Conservation (phyloP, 164 flowering plant genomes). For the Warburgia ugandensis region DNA sequence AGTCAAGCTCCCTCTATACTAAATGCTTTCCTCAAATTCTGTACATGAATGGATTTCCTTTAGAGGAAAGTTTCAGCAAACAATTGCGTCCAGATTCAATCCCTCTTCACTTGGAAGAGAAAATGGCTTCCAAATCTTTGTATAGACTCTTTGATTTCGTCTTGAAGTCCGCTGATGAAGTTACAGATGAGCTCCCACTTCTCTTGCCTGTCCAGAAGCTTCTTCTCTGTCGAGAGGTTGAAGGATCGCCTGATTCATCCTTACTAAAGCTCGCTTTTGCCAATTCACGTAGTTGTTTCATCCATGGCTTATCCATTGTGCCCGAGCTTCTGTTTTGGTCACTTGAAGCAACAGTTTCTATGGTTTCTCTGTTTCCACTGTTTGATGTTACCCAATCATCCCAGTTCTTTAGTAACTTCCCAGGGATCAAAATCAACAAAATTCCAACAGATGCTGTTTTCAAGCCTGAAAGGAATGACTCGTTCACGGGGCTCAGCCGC, state of each 20-base stretch:
- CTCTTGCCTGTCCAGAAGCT: constrained; percentile 48
- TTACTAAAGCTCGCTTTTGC: constrained; percentile 77
- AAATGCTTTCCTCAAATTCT: no score
- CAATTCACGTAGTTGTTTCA: constrained; percentile 68
- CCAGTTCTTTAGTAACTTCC: constrained; percentile 27
- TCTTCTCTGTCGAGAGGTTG: constrained; percentile 47
- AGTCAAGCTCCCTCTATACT: no score
- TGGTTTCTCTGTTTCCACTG: constrained; percentile 16
- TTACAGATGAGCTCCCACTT: constrained; percentile 60
- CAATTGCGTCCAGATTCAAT: no score
- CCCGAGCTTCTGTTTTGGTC: constrained; percentile 47
- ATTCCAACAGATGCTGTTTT: constrained; percentile 47
- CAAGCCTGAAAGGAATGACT: constrained; percentile 46
- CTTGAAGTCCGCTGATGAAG: constrained; percentile 45
- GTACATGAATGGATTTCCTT: no score
- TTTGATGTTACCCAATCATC: constrained; percentile 20
- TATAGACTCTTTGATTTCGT: constrained; percentile 45
- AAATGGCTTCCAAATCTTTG: constrained; percentile 79
- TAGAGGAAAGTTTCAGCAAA: no score
- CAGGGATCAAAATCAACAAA: constrained; percentile 48
- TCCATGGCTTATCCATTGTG: constrained; percentile 57
- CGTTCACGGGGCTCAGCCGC: constrained; percentile 30
- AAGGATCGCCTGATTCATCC: constrained; percentile 44
- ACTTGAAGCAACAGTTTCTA: constrained; percentile 17
- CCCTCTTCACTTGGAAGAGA: no score